Conservation (phyloP, 768 basidiomycete species). For the Auricularia sp. region DNA sequence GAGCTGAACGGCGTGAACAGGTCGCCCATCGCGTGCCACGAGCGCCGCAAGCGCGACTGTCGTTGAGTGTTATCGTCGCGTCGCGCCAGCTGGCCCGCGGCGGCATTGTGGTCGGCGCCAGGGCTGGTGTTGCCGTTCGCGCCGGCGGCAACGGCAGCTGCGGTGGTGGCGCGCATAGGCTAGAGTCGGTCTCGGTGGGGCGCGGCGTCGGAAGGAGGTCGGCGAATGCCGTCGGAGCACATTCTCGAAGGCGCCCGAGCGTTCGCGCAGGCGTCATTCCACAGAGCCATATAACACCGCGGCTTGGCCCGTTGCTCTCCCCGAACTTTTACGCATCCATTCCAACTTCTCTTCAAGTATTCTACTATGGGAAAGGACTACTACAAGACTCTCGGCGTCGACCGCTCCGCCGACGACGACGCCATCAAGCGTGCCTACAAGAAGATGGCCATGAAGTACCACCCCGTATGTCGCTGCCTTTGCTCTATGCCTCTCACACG, state of each 20-base stretch:
- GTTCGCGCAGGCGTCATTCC: background rate
- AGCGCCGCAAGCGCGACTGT: conserved; percentile 35
- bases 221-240: background rate
- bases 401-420: conserved; percentile 66
- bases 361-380: conserved; percentile 72
- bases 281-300: background rate
- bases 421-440: conserved; percentile 92
- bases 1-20: conserved; percentile 59
- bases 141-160: background rate
- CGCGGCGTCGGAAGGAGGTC: background rate
- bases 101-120: background rate
- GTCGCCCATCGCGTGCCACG: conserved; percentile 53
- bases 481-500: background rate
- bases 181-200: background rate
- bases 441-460: conserved; percentile 53
- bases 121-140: background rate
- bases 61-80: conserved; percentile 11
- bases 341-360: conserved; percentile 10
- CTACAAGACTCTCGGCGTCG: conserved; percentile 73
- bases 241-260: background rate
- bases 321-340: conserved; percentile 23
- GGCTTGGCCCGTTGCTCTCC: background rate
- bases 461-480: background rate
- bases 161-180: background rate
- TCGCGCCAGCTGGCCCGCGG: background rate